A percentile compares a stretch with the other conserved stretches of the same genome.
phyloP scores from a whole-genome alignment of 768 basidiomycete genomes.

The Austroboletus eburneus region DNA sequence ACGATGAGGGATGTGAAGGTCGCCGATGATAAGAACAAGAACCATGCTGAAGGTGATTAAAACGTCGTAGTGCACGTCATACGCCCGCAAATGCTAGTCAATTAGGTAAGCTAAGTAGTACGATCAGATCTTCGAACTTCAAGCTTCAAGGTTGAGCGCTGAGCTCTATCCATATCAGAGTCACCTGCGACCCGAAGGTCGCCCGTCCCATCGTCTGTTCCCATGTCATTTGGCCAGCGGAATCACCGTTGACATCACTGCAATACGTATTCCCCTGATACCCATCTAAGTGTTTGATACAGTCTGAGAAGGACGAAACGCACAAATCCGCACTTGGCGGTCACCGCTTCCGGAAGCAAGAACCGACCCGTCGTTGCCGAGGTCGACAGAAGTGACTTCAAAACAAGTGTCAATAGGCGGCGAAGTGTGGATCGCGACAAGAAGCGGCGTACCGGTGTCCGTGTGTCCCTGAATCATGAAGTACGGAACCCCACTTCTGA shows the following conservation, averaged over 20 bases:
- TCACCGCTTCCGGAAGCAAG: conserved; percentile 38
- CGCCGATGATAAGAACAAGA: conserved; percentile 96
- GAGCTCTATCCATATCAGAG: conserved; percentile 1
- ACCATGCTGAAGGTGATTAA: conserved; percentile 36
- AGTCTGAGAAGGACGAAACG: conserved; percentile 11
- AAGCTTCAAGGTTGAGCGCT: too few relatives aligned
- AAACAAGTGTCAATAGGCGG: conserved; percentile 8
- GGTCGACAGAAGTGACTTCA: conserved; percentile 37
- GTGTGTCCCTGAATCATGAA: conserved; percentile 36
- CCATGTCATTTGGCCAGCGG: not conserved
- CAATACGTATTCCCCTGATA: conserved; percentile 25
- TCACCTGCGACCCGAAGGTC: conserved; percentile 1
- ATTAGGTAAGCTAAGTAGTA: conserved; percentile 24
- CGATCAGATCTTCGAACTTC: too few relatives aligned
- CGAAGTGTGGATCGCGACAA: conserved; percentile 13
- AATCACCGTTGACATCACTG: conserved; percentile 17
- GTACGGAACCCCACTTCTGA: conserved; percentile 27
- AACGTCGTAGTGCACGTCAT: not conserved
- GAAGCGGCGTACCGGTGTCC: conserved; percentile 31
- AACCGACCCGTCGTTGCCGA: conserved; percentile 27
- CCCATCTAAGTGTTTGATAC: conserved; percentile 11
- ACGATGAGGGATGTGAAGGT: conserved; percentile 93
- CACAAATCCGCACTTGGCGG: conserved; percentile 36
- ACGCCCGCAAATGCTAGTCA: not conserved
- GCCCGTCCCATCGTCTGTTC: conserved; percentile 3